Percentiles rank a stretch among this genome's conserved stretches.
phyloP scores from a whole-genome alignment of 2,329 filamentous ascomycete species.

The Fusarium ramigenum region DNA sequence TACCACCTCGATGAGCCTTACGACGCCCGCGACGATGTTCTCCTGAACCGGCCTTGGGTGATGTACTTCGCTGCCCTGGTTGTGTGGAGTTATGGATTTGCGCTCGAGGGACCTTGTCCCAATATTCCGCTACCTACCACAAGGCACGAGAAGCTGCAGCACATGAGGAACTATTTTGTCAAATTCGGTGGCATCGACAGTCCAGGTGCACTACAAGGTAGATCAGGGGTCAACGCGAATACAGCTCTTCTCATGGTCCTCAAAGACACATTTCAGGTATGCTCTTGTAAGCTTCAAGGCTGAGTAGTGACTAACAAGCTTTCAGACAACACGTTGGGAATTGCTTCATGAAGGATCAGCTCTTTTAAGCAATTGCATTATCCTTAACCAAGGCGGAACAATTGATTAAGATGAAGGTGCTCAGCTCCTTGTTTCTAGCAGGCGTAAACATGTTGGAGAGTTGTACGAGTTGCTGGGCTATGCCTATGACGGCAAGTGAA shows the following conservation, averaged over 20 bases:
- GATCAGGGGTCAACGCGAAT: conserved; percentile 83
- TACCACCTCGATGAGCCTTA: conserved; percentile 66
- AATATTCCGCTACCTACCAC: conserved; percentile 62
- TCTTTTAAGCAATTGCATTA: conserved; percentile 82
- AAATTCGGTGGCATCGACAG: conserved; percentile 76
- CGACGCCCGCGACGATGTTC: conserved; percentile 84
- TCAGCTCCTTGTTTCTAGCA: neutral
- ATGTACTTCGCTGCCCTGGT: conserved; percentile 92
- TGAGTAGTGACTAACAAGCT: neutral
- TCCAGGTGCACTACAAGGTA: conserved; percentile 79
- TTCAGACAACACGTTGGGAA: conserved; percentile 83
- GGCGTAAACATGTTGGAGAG: neutral
- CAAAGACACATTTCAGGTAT: conserved; percentile 73
- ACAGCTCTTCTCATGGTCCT: conserved; percentile 84
- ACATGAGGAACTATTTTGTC: conserved; percentile 83
- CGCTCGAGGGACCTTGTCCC: conserved; percentile 81
- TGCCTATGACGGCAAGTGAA: neutral
- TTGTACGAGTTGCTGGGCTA: neutral
- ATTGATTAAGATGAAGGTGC: conserved; percentile 24
- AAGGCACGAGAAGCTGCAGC: conserved; percentile 72
- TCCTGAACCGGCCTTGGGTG: conserved; percentile 94
- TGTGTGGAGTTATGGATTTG: conserved; percentile 95
- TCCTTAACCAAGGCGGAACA: conserved; percentile 47
- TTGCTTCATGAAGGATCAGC: conserved; percentile 86
- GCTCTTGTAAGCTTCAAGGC: neutral